Conservation (phyloP, 78 protist genomes). For the Thecamonas trahens region DNA sequence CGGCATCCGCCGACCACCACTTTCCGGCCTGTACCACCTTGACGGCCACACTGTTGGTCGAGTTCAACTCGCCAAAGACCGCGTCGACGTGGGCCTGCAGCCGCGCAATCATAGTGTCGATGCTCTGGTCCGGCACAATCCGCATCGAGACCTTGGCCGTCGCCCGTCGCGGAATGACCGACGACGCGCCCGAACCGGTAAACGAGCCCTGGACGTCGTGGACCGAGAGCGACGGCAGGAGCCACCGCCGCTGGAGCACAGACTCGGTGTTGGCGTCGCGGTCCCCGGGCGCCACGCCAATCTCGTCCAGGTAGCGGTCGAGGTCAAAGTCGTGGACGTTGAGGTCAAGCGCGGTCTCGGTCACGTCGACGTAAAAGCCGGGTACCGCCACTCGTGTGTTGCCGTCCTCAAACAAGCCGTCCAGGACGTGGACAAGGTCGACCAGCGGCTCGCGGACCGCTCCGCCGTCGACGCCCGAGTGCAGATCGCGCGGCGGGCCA, state of each 20-base stretch:
- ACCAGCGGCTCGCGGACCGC: constrained; percentile 34
- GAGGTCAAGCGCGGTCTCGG: not conserved
- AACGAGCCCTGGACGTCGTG: not conserved
- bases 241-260: constrained; percentile 25
- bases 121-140: constrained; percentile 14
- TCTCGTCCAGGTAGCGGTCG: constrained; percentile 16
- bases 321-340: not conserved
- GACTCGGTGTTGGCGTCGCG: not conserved
- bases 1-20: no score
- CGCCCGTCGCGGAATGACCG: not conserved
- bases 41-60: no score
- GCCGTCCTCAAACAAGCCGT: constrained; percentile 9
- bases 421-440: constrained; percentile 15
- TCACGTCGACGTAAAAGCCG: constrained; percentile 16
- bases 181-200: not conserved
- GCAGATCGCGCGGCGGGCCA: constrained; percentile 32
- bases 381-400: constrained; percentile 3
- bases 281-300: not conserved
- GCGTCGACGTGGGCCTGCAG: not conserved
- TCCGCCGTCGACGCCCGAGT: constrained; percentile 55
- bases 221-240: constrained; percentile 16
- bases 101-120: not conserved
- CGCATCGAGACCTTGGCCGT: not conserved
- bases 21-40: not conserved
- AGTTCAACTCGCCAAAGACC: no score